phyloP scores from a whole-genome alignment of 2,329 filamentous ascomycete species.

The Trichoderma atroviride region DNA sequence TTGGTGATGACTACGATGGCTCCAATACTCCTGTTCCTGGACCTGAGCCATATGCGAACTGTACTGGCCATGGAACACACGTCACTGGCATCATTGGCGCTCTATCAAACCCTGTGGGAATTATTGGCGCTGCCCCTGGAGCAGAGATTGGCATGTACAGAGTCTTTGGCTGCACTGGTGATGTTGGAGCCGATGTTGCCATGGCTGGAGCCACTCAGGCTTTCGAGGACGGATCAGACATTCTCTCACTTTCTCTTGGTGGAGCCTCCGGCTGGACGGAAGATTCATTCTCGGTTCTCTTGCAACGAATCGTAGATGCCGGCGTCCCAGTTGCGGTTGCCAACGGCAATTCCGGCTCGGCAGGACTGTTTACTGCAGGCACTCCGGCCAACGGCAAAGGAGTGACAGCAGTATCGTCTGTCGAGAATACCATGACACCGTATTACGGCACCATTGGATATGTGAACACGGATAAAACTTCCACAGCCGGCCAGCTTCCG shows the following conservation, averaged over 20 bases:
- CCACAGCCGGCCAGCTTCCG: background rate
- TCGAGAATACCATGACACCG: conserved; percentile 44
- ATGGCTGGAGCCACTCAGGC: conserved; percentile 45
- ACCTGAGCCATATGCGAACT: conserved; percentile 42
- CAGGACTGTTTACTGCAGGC: conserved; percentile 45
- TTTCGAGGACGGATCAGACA: conserved; percentile 43
- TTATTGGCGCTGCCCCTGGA: conserved; percentile 45
- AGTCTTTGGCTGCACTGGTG: conserved; percentile 40
- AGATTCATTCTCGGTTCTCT: conserved; percentile 40
- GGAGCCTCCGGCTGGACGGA: conserved; percentile 36
- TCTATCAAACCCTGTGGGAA: conserved; percentile 39
- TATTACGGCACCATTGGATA: conserved; percentile 20
- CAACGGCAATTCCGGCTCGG: conserved; percentile 48
- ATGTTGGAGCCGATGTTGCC: conserved; percentile 41
- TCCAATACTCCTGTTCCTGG: conserved; percentile 40
- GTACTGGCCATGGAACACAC: conserved; percentile 48
- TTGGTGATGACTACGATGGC: conserved; percentile 43
- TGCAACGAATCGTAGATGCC: conserved; percentile 45
- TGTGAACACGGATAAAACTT: background rate
- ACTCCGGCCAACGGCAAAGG: conserved; percentile 45
- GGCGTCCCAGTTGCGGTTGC: conserved; percentile 47
- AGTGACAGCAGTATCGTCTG: conserved; percentile 49
- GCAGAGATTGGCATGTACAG: conserved; percentile 45
- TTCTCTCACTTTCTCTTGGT: conserved; percentile 43
- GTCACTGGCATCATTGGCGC: conserved; percentile 51